These are phyloP conservation scores for Knoxdaviesia proteae DNA, from an alignment of 2,329 filamentous ascomycete genomes.

Conservation along the genomic window DNA sequence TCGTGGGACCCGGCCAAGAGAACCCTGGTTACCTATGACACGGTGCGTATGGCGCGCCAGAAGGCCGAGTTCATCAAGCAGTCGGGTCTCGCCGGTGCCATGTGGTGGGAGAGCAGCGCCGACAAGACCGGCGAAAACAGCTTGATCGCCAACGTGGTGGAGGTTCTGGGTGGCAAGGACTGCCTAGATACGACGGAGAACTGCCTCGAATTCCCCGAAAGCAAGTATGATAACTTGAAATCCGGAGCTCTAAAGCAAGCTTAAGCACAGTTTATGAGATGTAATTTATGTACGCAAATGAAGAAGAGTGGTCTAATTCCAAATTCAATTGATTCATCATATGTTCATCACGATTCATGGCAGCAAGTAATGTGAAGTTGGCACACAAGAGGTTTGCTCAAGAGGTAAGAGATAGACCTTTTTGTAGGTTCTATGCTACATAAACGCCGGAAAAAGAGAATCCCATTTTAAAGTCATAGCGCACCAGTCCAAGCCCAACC, in stretches of 20 bases:
- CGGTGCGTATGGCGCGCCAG: slow-evolving; percentile 37
- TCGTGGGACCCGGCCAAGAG: slow-evolving; percentile 45
- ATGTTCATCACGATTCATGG: too few species aligned
- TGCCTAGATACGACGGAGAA: slow-evolving; percentile 33
- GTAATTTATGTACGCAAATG: too few species aligned
- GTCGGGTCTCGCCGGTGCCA: slow-evolving; percentile 58
- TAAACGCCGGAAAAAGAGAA: slow-evolving; percentile 11
- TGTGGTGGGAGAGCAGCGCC: slow-evolving; percentile 90
- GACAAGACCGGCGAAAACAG: slow-evolving; percentile 47
- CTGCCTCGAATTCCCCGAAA: slow-evolving; percentile 39
- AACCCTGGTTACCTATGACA: slow-evolving; percentile 66
- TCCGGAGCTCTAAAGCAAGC: too few species aligned
- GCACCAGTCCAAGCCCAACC: slow-evolving; percentile 1
- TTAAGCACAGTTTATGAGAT: too few species aligned
- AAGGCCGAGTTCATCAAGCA: slow-evolving; percentile 56
- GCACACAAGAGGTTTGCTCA: too few species aligned
- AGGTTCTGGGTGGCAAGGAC: slow-evolving; percentile 30
- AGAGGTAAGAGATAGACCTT: too few species aligned
- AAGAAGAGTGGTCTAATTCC: too few species aligned
- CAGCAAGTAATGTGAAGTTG: too few species aligned
- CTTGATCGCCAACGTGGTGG: slow-evolving; percentile 45
- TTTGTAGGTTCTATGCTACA: slow-evolving; percentile 10
- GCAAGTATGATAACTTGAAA: slow-evolving; percentile 48
- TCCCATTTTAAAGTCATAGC: slow-evolving; percentile 7
- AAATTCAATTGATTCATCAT: too few species aligned